A percentile compares a stretch with the other conserved stretches of the same genome.
These are phyloP conservation scores for Lyophyllum decastes DNA, from an alignment of 768 basidiomycete species.

Conservation along the genomic window DNA sequence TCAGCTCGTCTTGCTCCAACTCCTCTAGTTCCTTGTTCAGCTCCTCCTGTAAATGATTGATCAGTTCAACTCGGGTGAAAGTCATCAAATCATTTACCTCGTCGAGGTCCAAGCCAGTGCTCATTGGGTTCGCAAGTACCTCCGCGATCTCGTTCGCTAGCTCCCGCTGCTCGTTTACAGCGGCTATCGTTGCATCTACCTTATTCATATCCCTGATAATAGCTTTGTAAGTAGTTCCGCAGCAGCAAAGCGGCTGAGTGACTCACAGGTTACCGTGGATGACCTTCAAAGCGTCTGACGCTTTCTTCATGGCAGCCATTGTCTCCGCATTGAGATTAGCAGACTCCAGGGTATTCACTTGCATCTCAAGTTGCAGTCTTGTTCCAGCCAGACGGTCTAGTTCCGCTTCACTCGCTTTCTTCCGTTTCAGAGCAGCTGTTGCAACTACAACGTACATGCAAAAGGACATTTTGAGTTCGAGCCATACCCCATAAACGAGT, in stretches of 20 bases:
- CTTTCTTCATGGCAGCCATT: conserved; percentile 97
- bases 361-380: conserved; percentile 90
- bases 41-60: conserved; percentile 56
- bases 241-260: not conserved
- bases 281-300: conserved; percentile 81
- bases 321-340: conserved; percentile 98
- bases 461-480: conserved; percentile 8
- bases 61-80: conserved; percentile 2
- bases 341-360: conserved; percentile 95
- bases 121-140: conserved; percentile 74
- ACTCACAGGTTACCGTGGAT: conserved; percentile 92
- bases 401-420: conserved; percentile 88
- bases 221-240: not conserved
- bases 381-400: conserved; percentile 84
- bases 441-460: conserved; percentile 57
- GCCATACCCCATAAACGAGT: conserved; percentile 1
- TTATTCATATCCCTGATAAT: conserved; percentile 72
- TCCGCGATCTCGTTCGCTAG: conserved; percentile 92
- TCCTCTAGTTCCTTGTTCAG: conserved; percentile 80
- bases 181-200: conserved; percentile 88
- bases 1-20: conserved; percentile 86
- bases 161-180: conserved; percentile 88
- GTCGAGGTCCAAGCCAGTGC: conserved; percentile 59
- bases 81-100: conserved; percentile 52
- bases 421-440: conserved; percentile 86